phyloP scores from a whole-genome alignment of 2,329 filamentous ascomycete genomes.

The Colletotrichum truncatum region DNA sequence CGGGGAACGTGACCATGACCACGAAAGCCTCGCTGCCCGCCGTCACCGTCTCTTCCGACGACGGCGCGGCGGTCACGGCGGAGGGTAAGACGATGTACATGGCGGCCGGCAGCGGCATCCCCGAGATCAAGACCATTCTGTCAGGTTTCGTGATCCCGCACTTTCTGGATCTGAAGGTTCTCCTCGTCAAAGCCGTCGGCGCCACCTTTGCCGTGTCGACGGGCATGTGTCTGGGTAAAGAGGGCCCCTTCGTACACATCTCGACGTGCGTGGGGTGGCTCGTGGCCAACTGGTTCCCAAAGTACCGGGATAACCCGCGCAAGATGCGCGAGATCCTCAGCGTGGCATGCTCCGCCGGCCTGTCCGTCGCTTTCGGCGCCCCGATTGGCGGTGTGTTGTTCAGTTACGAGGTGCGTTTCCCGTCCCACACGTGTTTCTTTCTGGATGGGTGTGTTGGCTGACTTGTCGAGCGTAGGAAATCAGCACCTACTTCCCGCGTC shows the following conservation, averaged over 20 bases:
- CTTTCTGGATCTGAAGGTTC: slow-evolving; percentile 63
- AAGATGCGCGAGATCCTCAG: slow-evolving; percentile 68
- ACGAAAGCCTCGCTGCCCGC: slow-evolving; percentile 57
- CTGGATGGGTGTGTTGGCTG: neutral
- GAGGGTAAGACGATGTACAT: slow-evolving; percentile 64
- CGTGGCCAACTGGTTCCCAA: slow-evolving; percentile 59
- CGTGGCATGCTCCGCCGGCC: slow-evolving; percentile 64
- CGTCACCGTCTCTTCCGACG: slow-evolving; percentile 36
- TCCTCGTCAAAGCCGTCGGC: slow-evolving; percentile 66
- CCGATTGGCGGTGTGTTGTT: slow-evolving; percentile 71
- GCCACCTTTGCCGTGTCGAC: slow-evolving; percentile 66
- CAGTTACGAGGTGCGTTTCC: slow-evolving; percentile 54
- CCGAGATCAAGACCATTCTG: slow-evolving; percentile 69
- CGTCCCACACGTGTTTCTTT: neutral
- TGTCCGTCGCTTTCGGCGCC: slow-evolving; percentile 69
- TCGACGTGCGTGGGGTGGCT: slow-evolving; percentile 66
- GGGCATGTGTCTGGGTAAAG: slow-evolving; percentile 69
- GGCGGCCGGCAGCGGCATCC: slow-evolving; percentile 67
- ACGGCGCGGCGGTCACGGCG: neutral
- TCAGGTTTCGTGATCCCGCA: slow-evolving; percentile 69
- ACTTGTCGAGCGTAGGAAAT: slow-evolving; percentile 53
- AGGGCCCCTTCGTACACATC: slow-evolving; percentile 71
- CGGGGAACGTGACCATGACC: slow-evolving; percentile 37
- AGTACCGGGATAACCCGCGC: slow-evolving; percentile 65
- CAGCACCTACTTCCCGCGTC: slow-evolving; percentile 66